Conservation (phyloP, 257 asterid species). For the Asclepias syriaca region DNA sequence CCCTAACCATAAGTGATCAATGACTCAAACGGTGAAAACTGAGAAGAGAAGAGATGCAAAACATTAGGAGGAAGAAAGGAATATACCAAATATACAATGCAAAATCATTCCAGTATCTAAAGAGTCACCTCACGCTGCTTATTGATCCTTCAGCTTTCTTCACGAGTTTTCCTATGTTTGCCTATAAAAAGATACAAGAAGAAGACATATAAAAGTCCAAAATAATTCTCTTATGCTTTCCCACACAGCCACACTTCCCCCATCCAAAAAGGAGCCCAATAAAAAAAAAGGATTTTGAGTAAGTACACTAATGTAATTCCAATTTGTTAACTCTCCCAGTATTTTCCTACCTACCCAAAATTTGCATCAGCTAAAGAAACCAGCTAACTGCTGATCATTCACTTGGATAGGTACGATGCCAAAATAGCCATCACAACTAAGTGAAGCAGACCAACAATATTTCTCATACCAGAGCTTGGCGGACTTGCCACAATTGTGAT, state of each 20-base stretch:
- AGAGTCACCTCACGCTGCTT: neutral
- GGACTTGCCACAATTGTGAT: conserved; percentile 26
- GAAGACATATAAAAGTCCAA: neutral
- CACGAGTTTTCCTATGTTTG: too few relatives aligned
- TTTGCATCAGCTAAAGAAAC: too few relatives aligned
- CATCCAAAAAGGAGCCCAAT: too few relatives aligned
- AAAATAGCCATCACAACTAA: conserved; percentile 14
- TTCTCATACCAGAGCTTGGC: conserved; percentile 31
- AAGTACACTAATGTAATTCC: too few relatives aligned
- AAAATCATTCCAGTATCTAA: neutral
- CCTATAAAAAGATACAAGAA: neutral
- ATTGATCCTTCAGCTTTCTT: too few relatives aligned
- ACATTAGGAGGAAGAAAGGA: neutral
- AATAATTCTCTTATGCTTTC: neutral
- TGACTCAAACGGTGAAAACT: too few relatives aligned
- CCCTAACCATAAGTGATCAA: too few relatives aligned
- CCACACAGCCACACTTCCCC: too few relatives aligned
- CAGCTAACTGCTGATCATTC: neutral
- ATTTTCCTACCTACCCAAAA: neutral
- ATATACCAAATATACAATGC: neutral
- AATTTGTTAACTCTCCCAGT: neutral
- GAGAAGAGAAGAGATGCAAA: too few relatives aligned
- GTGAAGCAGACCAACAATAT: conserved; percentile 19
- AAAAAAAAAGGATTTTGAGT: too few relatives aligned
- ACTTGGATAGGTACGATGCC: conserved; percentile 13